Evolutionary conservation across 73 alveolate genomes (phyloP), one percentile per base, ranked within the genome.

Genomic region (Tetrahymena thermophila): DNA sequence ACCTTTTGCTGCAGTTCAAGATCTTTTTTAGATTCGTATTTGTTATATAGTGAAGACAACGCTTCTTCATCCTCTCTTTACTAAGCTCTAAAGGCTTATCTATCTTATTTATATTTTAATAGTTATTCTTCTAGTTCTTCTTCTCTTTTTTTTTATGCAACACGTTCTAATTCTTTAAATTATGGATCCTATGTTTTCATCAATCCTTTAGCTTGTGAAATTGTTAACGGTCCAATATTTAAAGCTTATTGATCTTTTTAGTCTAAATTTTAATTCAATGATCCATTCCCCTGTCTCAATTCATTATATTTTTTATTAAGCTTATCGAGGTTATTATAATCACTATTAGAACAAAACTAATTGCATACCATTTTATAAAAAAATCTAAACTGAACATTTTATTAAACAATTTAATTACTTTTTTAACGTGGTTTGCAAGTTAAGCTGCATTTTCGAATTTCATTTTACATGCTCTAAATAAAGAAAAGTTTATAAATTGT

Each of bases 381-480:
- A 50, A 50, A 50, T 14, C 13, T 50, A 14, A 50, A 50, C 31
- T 14, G 15, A 50, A 50, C 10, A 50, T 50, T 50, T 14, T 50
- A 15, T 50, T 28, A 19, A 5, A 50, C 6, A 50, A 50, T 43
- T 35, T 35, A 28, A 37, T 35, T 95, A 95, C 97, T 95, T 94
- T 95, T 89, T 95, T 95, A 85, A 95, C 97, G 50, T 95, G 97
- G 55, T 95, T 95, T 14, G 97, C 97, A 21, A 95, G 94, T 55
- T 95, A 56, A 56, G 93, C 97, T 35, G 95, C 94, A 84, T 94
- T 85, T 44, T 95, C 97, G 38, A 95, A 95, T 50, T 89, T 85
- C 97, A 95, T 85, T 31, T 93, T 95, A 34, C 97, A 95, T 19
- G 93, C 97, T 58, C 43, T 85, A 85, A 50, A 50, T 50, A 5